These are phyloP conservation scores for Zygosaccharomyces lentus DNA, from an alignment of 805 yeast species.

Conservation along the genomic window DNA sequence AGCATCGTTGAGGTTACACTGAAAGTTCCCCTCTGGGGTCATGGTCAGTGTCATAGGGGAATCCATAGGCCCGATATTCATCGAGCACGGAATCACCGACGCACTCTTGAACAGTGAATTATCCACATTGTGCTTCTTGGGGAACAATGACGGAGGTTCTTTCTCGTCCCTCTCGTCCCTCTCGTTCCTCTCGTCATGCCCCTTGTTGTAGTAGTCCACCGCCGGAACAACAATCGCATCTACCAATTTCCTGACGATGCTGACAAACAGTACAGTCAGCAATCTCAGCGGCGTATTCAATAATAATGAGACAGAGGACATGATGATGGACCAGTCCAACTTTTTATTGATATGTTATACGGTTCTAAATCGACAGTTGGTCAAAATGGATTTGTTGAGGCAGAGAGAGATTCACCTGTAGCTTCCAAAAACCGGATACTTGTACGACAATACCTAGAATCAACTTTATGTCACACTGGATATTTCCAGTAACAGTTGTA, in stretches of 20 bases:
- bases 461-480: not conserved
- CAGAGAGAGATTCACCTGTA: not conserved
- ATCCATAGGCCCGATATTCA: conserved; percentile 20
- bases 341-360: not conserved
- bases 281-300: conserved; percentile 8
- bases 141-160: conserved; percentile 16
- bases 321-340: not conserved
- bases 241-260: conserved; percentile 16
- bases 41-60: conserved; percentile 24
- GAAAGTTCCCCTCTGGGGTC: conserved; percentile 24
- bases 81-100: conserved; percentile 28
- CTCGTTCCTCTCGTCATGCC: conserved; percentile 1
- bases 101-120: conserved; percentile 16
- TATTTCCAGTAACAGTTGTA: not conserved
- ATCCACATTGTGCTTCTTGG: conserved; percentile 26
- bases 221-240: conserved; percentile 13
- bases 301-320: conserved; percentile 9
- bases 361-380: not conserved
- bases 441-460: not conserved
- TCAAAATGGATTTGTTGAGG: not conserved
- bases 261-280: conserved; percentile 7
- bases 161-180: conserved; percentile 4
- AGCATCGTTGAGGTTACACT: conserved; percentile 13
- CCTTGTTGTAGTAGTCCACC: conserved; percentile 1
- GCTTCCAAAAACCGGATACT: not conserved